A percentile compares a stretch with the other conserved stretches of the same genome.
phyloP scores from a whole-genome alignment of 2,329 filamentous ascomycete species.

The Diaporthe amygdali region DNA sequence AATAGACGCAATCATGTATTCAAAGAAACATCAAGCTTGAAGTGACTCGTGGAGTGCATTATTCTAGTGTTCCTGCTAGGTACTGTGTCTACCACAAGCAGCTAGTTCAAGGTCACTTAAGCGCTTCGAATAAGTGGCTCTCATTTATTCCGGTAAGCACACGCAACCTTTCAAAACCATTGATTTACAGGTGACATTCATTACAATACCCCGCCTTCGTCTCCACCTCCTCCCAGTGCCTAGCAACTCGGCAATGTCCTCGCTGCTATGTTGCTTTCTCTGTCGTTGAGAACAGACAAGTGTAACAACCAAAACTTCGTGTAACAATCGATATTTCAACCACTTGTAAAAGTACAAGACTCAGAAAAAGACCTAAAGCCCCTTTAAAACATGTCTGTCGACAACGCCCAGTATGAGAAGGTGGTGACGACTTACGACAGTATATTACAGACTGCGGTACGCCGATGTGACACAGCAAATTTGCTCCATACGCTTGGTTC shows the following conservation, averaged over 20 bases:
- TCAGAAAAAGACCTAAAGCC: neutral
- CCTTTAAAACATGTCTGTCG: neutral
- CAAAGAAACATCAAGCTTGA: neutral
- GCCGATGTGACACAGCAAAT: neutral
- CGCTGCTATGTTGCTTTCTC: no score
- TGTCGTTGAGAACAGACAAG: no score
- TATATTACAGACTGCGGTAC: neutral
- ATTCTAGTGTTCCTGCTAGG: neutral
- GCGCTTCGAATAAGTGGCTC: neutral
- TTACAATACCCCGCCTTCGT: neutral
- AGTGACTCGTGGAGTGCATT: neutral
- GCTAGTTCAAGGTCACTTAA: neutral
- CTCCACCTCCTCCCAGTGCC: neutral
- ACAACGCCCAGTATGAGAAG: constrained; percentile 2
- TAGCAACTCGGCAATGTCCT: neutral
- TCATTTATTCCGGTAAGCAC: neutral
- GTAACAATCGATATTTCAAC: neutral
- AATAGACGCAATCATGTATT: neutral
- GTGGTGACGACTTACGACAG: neutral
- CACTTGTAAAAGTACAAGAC: neutral
- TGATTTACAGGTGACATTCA: neutral
- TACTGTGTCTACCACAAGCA: neutral
- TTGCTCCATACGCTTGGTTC: neutral
- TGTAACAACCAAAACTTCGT: no score
- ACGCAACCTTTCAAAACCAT: neutral